A percentile compares a stretch with the other conserved stretches of the same genome.
phyloP scores from a whole-genome alignment of 768 basidiomycete genomes.

The Roridomyces roridus region DNA sequence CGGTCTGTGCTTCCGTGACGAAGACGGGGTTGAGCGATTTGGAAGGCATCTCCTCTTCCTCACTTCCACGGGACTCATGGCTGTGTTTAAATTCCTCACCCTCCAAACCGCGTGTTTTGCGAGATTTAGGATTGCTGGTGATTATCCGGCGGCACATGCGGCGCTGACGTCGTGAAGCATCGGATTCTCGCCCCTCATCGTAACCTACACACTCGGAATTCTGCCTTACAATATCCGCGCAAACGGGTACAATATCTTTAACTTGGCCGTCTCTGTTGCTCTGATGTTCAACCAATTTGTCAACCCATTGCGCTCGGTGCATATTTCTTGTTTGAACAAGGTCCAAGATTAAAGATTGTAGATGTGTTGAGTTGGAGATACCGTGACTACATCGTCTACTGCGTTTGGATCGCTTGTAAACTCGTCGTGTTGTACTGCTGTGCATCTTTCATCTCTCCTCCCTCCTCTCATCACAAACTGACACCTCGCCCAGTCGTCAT shows the following conservation, averaged over 20 bases:
- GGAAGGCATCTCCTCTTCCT: slow-evolving; percentile 79
- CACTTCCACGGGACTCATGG: slow-evolving; percentile 62
- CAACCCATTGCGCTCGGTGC: slow-evolving; percentile 72
- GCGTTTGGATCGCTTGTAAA: slow-evolving; percentile 73
- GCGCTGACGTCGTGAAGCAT: slow-evolving; percentile 83
- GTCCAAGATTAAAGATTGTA: no score
- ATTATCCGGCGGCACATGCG: slow-evolving; percentile 61
- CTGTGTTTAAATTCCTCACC: slow-evolving; percentile 67
- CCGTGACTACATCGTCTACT: slow-evolving; percentile 81
- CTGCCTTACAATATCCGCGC: slow-evolving; percentile 83
- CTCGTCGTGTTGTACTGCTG: slow-evolving; percentile 68
- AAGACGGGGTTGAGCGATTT: slow-evolving; percentile 67
- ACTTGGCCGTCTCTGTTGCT: slow-evolving; percentile 75
- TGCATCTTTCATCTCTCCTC: no score
- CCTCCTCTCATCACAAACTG: neutral
- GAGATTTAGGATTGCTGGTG: slow-evolving; percentile 51
- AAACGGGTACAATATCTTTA: slow-evolving; percentile 86
- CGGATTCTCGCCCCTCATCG: slow-evolving; percentile 86
- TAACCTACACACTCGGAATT: slow-evolving; percentile 90
- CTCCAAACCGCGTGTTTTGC: slow-evolving; percentile 74
- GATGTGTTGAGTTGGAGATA: slow-evolving; percentile 72
- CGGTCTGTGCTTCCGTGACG: no score
- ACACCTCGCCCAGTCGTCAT: slow-evolving; percentile 43
- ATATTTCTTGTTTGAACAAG: no score
- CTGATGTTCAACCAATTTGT: slow-evolving; percentile 92